phyloP scores from a whole-genome alignment of 2,329 filamentous ascomycete species.

The Botrytis elliptica region DNA sequence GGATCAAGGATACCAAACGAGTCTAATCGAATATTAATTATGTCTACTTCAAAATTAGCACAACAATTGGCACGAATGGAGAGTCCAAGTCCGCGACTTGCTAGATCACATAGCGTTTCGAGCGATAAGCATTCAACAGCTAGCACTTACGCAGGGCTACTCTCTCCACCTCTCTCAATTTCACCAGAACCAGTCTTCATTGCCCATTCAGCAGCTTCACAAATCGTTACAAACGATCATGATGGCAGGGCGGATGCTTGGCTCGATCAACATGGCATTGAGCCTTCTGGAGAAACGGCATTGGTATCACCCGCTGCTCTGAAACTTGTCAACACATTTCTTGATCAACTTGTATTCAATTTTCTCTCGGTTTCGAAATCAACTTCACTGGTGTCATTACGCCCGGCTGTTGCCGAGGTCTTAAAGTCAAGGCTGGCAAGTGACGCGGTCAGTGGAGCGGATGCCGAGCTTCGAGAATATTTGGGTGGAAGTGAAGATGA shows the following conservation, averaged over 20 bases:
- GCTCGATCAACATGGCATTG: slow-evolving; percentile 66
- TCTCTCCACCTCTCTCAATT: slow-evolving; percentile 65
- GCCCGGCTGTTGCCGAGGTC: slow-evolving; percentile 81
- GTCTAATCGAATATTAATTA: slow-evolving; percentile 4
- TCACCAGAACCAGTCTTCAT: slow-evolving; percentile 84
- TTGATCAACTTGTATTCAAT: slow-evolving; percentile 90
- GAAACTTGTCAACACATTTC: slow-evolving; percentile 80
- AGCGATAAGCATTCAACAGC: slow-evolving; percentile 67
- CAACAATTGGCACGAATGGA: slow-evolving; percentile 11
- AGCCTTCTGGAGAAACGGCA: slow-evolving; percentile 65
- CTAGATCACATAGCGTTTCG: slow-evolving; percentile 58
- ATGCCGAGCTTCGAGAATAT: slow-evolving; percentile 86
- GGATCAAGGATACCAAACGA: background rate
- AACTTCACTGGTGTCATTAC: slow-evolving; percentile 70
- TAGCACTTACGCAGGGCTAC: slow-evolving; percentile 52
- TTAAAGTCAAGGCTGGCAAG: slow-evolving; percentile 86
- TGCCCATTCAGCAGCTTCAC: slow-evolving; percentile 80
- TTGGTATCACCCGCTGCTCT: slow-evolving; percentile 72
- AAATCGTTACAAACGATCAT: slow-evolving; percentile 87
- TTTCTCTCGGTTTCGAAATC: slow-evolving; percentile 79
- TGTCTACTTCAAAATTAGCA: slow-evolving; percentile 3
- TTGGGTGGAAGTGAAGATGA: slow-evolving; percentile 77
- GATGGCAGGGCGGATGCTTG: slow-evolving; percentile 70
- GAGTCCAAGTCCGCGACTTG: slow-evolving; percentile 22
- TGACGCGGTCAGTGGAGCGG: slow-evolving; percentile 77